Base-by-base conservation (phyloP, 176 grass and related monocot species). In the Cenchrus americanus region DNA sequence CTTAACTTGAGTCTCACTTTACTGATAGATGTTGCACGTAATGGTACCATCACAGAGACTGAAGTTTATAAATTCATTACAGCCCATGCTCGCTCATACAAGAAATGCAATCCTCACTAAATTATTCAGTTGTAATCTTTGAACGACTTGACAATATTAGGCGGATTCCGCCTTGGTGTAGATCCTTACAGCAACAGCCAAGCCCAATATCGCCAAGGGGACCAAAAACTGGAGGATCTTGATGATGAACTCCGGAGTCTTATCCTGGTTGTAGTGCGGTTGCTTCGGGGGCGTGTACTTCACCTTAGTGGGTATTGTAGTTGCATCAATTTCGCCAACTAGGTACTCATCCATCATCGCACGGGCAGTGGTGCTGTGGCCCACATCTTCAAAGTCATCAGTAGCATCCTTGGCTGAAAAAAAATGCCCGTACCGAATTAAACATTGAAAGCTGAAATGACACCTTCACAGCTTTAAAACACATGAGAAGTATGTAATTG, bases 201-300 rank as follows among this genome's bases (percentile, higher is more conserved):
- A 83, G 18, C 92, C 95, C 86, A 97, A 86, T 54, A 94, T 93
- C 1, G 87, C 86, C 14, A 97, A 52, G 30, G 95, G 95, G 62
- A 97, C 90, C 69, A 97, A 83, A 87, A 97, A 93, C 92, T 93
- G 95, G 41, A 94, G 92, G 44, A 97, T 83, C 90, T 88, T 94
- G 86, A 97, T 89, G 69, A 97, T 32, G 48, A 97, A 93, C 49
- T 97, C 92, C 0, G 86, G 81, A 32, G 95, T 94, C 86, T 94
- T 97, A 59, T 93, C 92, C 88, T 97, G 95, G 79, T 97, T 94
- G 75, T 97, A 93, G 84, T 93, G 87, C 2, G 92, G 90, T 65
- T 97, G 95, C 82, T 97, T 97, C 10, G 92, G 95, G 18, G 90
- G 86, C 9, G 82, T 89, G 84, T 97, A 97, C 52, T 91, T 94